Percentiles rank a stretch among this genome's conserved stretches.
Conservation (phyloP, 805 yeast genomes). For the Clavispora phyllophila region DNA sequence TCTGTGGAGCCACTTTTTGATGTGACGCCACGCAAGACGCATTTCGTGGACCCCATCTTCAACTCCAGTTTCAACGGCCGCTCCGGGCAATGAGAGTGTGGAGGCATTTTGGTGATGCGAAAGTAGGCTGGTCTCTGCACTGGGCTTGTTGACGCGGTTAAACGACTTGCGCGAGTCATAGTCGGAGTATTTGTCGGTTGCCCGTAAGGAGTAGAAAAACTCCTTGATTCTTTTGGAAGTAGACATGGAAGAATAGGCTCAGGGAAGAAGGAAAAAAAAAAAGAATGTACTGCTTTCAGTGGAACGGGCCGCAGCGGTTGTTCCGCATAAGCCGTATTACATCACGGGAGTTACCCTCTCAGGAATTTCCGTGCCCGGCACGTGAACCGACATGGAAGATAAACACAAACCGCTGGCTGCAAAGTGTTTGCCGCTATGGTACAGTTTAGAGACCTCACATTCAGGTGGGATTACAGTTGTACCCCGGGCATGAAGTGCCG, state of each 20-base stretch:
- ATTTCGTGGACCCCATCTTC: constrained; percentile 71
- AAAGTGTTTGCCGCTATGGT: not conserved
- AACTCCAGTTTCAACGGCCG: constrained; percentile 17
- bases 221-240: constrained; percentile 46
- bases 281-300: not conserved
- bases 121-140: constrained; percentile 27
- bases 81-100: constrained; percentile 12
- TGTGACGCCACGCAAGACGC: constrained; percentile 81
- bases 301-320: not conserved
- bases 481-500: constrained; percentile 49
- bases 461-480: constrained; percentile 15
- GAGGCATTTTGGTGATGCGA: constrained; percentile 25
- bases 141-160: constrained; percentile 40
- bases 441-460: too few relatives aligned
- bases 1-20: constrained; percentile 75
- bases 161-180: constrained; percentile 47
- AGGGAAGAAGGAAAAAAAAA: too few relatives aligned
- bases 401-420: not conserved
- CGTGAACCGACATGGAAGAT: not conserved
- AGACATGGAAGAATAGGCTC: constrained; percentile 13
- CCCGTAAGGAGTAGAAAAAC: constrained; percentile 57
- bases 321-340: not conserved
- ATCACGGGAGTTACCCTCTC: too few relatives aligned
- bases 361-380: not conserved
- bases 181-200: constrained; percentile 68